These are phyloP conservation scores for Nothophaeocryptopus gaeumannii DNA, from an alignment of 2,329 filamentous ascomycete genomes.

Conservation along the genomic window DNA sequence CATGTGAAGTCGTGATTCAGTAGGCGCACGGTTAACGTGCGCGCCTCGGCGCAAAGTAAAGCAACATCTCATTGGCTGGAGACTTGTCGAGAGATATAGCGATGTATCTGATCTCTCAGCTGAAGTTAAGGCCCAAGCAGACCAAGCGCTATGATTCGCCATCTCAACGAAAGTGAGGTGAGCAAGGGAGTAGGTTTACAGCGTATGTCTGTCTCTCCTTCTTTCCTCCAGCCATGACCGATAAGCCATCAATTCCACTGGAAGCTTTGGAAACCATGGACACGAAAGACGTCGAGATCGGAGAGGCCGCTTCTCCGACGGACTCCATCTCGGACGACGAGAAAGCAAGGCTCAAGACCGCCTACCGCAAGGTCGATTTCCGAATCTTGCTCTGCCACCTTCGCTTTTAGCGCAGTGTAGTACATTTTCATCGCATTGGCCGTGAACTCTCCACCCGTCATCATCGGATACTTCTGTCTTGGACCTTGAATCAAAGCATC, in stretches of 20 bases:
- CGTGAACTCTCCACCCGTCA: conserved; percentile 61
- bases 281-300: conserved; percentile 10
- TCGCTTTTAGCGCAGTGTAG: conserved; percentile 52
- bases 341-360: background rate
- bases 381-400: conserved; percentile 31
- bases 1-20: too few relatives aligned
- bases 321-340: background rate
- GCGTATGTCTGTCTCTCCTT: background rate
- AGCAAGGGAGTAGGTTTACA: background rate
- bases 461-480: conserved; percentile 57
- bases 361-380: conserved; percentile 34
- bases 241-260: background rate
- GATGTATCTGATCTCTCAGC: too few relatives aligned
- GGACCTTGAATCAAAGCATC: conserved; percentile 59
- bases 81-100: too few relatives aligned
- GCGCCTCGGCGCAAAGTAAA: too few relatives aligned
- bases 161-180: background rate
- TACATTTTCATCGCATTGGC: conserved; percentile 55
- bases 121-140: too few relatives aligned
- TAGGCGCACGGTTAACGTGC: too few relatives aligned
- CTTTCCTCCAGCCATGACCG: background rate
- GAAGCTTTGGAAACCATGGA: background rate
- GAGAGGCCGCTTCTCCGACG: conserved; percentile 1
- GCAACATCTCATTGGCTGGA: too few relatives aligned
- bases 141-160: too few relatives aligned